phyloP scores from a whole-genome alignment of 2,329 filamentous ascomycete species.

The Dissoconium aciculare region DNA sequence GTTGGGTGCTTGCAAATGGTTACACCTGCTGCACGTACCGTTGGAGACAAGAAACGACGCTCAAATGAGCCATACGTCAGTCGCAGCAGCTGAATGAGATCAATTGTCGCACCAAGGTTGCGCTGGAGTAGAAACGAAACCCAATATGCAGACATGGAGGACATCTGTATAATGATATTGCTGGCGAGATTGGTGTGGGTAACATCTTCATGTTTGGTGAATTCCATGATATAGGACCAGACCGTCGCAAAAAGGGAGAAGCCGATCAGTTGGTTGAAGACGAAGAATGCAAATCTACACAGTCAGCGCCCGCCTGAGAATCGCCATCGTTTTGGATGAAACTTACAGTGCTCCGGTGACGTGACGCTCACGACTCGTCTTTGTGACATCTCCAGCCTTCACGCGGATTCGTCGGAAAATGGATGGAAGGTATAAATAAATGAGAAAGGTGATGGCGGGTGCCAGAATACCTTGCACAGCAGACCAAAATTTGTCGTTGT shows the following conservation, averaged over 20 bases:
- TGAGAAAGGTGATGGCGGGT: slow-evolving; percentile 70
- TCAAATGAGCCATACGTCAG: slow-evolving; percentile 73
- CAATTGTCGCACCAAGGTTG: slow-evolving; percentile 82
- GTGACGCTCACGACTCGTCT: slow-evolving; percentile 81
- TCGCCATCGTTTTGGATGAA: too few relatives aligned
- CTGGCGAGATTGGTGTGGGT: slow-evolving; percentile 44
- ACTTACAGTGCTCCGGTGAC: slow-evolving; percentile 81
- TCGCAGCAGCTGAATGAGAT: slow-evolving; percentile 77
- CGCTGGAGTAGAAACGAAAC: slow-evolving; percentile 85
- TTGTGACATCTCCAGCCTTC: slow-evolving; percentile 73
- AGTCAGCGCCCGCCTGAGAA: slow-evolving; percentile 2
- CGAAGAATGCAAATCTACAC: slow-evolving; percentile 57
- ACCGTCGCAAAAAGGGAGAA: slow-evolving; percentile 82
- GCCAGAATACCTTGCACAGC: slow-evolving; percentile 84
- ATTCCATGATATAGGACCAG: slow-evolving; percentile 55
- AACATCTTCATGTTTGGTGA: slow-evolving; percentile 42
- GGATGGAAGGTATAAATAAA: slow-evolving; percentile 77
- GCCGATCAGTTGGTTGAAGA: slow-evolving; percentile 91
- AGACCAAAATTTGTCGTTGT: slow-evolving; percentile 58
- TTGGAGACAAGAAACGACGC: slow-evolving; percentile 72
- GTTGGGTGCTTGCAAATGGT: not conserved
- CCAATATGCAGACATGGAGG: slow-evolving; percentile 79
- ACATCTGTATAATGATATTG: slow-evolving; percentile 58
- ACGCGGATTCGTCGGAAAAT: slow-evolving; percentile 81
- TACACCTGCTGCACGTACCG: slow-evolving; percentile 22